Evolutionary conservation across 352 stramenopile genomes (phyloP).

Genomic region (Pythium guiyangense): DNA sequence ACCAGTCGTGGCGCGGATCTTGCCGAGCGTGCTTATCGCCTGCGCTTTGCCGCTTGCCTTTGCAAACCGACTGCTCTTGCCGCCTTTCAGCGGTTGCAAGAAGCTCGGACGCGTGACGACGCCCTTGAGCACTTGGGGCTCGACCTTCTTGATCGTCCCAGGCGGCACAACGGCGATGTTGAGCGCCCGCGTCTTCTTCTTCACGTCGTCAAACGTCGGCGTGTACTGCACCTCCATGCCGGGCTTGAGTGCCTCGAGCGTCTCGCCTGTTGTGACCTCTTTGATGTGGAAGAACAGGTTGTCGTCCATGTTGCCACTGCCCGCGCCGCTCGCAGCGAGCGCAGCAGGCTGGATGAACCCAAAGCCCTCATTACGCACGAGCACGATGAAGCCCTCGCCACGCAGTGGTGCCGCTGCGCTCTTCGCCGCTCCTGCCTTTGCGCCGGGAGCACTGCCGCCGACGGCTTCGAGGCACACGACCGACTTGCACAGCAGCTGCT

Average conservation of each 20-base stretch:
- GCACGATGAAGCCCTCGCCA: slow-evolving; percentile 58
- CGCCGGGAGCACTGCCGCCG: background rate
- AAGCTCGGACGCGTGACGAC: slow-evolving; percentile 64
- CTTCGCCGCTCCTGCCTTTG: slow-evolving; percentile 1
- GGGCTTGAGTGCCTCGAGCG: slow-evolving; percentile 51
- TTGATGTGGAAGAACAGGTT: slow-evolving; percentile 84
- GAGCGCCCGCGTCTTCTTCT: slow-evolving; percentile 60
- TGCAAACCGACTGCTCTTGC: slow-evolving; percentile 16
- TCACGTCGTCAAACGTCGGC: slow-evolving; percentile 60
- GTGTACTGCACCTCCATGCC: slow-evolving; percentile 69
- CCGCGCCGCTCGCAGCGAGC: background rate
- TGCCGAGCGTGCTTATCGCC: slow-evolving; percentile 40
- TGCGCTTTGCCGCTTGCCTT: slow-evolving; percentile 19
- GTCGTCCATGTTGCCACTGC: slow-evolving; percentile 27
- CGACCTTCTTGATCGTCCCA: slow-evolving; percentile 54
- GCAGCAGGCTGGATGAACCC: slow-evolving; percentile 68
- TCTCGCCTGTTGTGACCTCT: slow-evolving; percentile 51
- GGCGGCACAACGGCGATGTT: slow-evolving; percentile 41
- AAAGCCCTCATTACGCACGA: slow-evolving; percentile 65
- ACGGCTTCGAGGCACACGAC: slow-evolving; percentile 41
- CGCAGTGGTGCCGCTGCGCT: slow-evolving; percentile 8
- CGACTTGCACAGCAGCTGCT: slow-evolving; percentile 53
- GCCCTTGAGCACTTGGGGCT: slow-evolving; percentile 30
- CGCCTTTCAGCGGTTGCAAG: slow-evolving; percentile 38
- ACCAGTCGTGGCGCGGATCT: slow-evolving; percentile 31